These are phyloP conservation scores for Serendipita indica DNA, from an alignment of 768 basidiomycete species.

Conservation along the genomic window DNA sequence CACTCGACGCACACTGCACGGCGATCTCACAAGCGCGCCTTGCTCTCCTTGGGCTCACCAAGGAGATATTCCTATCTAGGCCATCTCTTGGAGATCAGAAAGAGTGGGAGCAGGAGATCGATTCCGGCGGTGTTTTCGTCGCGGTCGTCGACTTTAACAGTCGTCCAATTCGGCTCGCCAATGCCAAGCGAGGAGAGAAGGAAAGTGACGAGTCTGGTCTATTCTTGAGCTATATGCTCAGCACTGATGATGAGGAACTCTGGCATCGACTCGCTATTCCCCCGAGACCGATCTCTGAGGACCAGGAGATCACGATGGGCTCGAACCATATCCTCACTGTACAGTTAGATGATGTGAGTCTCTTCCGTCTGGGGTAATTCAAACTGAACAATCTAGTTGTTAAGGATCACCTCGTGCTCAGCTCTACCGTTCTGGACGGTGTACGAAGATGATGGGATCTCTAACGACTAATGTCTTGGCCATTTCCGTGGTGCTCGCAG, in stretches of 20 bases:
- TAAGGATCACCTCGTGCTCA: no score
- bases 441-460: no score
- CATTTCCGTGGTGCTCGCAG: no score
- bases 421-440: no score
- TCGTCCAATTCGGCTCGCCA: neutral
- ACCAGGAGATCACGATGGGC: neutral
- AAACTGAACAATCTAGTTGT: no score
- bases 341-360: neutral
- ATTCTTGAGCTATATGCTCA: no score
- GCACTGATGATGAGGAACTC: neutral
- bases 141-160: neutral
- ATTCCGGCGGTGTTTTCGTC: neutral
- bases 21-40: neutral
- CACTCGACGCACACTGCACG: neutral
- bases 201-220: neutral
- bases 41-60: neutral
- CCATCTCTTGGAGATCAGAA: neutral
- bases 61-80: neutral
- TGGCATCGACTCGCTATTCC: neutral
- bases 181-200: neutral
- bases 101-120: neutral
- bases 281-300: neutral
- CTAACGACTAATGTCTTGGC: no score
- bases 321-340: neutral
- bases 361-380: no score